A percentile compares a stretch with the other conserved stretches of the same genome.
These are phyloP conservation scores for Thermothelomyces thermophilus DNA, from an alignment of 2,329 filamentous ascomycete genomes.

Conservation along the genomic window DNA sequence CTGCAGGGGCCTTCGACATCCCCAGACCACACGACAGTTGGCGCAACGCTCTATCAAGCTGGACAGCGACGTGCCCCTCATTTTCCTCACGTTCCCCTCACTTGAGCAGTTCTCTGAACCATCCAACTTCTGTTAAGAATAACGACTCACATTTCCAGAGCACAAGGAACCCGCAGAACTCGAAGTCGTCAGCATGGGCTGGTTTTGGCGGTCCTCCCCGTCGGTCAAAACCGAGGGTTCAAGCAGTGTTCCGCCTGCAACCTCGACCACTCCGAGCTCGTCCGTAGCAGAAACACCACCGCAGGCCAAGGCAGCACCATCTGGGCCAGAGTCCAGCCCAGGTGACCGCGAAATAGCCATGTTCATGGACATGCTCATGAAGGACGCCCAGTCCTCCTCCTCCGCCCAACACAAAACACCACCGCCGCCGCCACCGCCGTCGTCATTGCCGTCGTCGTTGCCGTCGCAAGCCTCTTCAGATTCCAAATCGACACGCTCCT, in stretches of 20 bases:
- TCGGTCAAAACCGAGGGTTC: constrained; percentile 14
- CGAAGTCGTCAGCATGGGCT: constrained; percentile 45
- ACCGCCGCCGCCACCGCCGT: constrained; percentile 20
- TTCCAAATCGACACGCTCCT: constrained; percentile 14
- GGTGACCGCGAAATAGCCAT: constrained; percentile 48
- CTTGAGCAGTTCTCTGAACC: not conserved
- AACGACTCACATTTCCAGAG: not conserved
- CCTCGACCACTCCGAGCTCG: constrained; percentile 15
- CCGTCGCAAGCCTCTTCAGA: not conserved
- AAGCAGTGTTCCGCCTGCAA: constrained; percentile 12
- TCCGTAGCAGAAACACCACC: constrained; percentile 12
- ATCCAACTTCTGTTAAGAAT: not conserved
- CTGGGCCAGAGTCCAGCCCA: constrained; percentile 19
- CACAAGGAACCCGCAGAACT: not conserved
- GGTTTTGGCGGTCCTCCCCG: constrained; percentile 46
- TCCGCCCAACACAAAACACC: constrained; percentile 20
- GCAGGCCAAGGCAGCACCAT: constrained; percentile 2
- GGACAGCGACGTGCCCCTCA: constrained; percentile 3
- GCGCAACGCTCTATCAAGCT: not conserved
- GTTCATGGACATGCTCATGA: constrained; percentile 44
- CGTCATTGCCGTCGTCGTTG: constrained; percentile 16
- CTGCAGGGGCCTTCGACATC: constrained; percentile 1
- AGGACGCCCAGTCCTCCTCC: constrained; percentile 21
- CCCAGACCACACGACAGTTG: not conserved
- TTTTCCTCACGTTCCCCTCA: constrained; percentile 1